Percentiles rank a stretch among this genome's conserved stretches.
Evolutionary conservation across 352 stramenopile genomes (phyloP).

Genomic region (Globisporangium solare): DNA sequence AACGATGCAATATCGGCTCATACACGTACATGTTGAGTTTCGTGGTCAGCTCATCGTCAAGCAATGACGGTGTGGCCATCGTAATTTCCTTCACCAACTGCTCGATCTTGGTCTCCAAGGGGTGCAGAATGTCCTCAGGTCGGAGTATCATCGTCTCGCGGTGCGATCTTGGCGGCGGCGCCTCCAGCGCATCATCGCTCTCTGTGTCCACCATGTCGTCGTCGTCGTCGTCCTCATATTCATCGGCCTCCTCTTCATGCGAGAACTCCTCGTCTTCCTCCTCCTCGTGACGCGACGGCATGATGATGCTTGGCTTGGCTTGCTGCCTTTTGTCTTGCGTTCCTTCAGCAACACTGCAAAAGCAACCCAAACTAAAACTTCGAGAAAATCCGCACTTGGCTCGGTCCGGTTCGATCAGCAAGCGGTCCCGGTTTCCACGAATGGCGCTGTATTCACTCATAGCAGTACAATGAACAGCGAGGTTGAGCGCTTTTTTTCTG

Average conservation of each 20-base stretch:
- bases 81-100: slow-evolving; percentile 70
- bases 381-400: background rate
- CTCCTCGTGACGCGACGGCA: slow-evolving; percentile 3
- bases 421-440: background rate
- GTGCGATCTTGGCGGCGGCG: slow-evolving; percentile 16
- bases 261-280: background rate
- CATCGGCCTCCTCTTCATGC: background rate
- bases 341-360: background rate
- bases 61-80: slow-evolving; percentile 30
- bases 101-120: slow-evolving; percentile 52
- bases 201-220: slow-evolving; percentile 8
- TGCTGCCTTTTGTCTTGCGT: background rate
- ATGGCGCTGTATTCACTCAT: background rate
- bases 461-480: background rate
- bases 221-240: slow-evolving; percentile 12
- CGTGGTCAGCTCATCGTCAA: slow-evolving; percentile 54
- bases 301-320: background rate
- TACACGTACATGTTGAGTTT: slow-evolving; percentile 76
- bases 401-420: background rate
- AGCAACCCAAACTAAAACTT: slow-evolving; percentile 3
- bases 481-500: background rate
- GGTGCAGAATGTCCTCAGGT: slow-evolving; percentile 44
- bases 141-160: slow-evolving; percentile 22
- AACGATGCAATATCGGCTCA: background rate
- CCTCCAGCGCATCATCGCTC: background rate